Conservation (phyloP, 2,329 filamentous ascomycete genomes). For the Ophiostoma quercus region DNA sequence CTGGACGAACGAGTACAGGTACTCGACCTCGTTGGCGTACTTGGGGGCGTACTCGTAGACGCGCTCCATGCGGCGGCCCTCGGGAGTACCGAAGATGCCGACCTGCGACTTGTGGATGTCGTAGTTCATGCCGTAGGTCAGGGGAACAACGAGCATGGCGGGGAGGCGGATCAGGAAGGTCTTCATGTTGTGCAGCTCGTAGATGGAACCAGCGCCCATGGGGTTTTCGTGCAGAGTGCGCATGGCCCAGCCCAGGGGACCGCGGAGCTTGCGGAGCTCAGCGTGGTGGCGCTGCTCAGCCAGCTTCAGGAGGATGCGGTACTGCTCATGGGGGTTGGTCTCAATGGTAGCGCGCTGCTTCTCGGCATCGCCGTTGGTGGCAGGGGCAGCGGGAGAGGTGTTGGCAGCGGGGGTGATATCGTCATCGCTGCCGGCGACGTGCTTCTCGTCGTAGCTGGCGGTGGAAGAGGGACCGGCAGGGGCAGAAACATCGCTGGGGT, state of each 20-base stretch:
- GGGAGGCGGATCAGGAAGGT: conserved; percentile 61
- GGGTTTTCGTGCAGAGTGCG: conserved; percentile 68
- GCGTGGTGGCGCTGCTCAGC: conserved; percentile 57
- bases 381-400: not conserved
- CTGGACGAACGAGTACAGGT: conserved; percentile 63
- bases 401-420: conserved; percentile 22
- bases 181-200: conserved; percentile 67
- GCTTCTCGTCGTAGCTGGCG: conserved; percentile 18
- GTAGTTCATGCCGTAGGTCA: conserved; percentile 72
- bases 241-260: conserved; percentile 79
- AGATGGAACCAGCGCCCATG: conserved; percentile 65
- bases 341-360: conserved; percentile 21
- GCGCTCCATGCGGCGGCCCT: conserved; percentile 64
- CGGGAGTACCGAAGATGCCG: conserved; percentile 65
- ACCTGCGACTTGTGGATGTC: conserved; percentile 74
- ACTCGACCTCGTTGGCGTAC: conserved; percentile 65
- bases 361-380: not conserved
- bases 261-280: conserved; percentile 55
- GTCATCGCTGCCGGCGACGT: not conserved
- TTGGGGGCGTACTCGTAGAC: conserved; percentile 61
- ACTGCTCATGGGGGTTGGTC: conserved; percentile 43
- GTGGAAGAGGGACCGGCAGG: conserved; percentile 20
- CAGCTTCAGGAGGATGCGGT: conserved; percentile 57
- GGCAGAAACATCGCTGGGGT: conserved; percentile 27
- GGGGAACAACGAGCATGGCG: conserved; percentile 56